Evolutionary conservation across 352 stramenopile species (phyloP).

Genomic region (Globisporangium paddicum): DNA sequence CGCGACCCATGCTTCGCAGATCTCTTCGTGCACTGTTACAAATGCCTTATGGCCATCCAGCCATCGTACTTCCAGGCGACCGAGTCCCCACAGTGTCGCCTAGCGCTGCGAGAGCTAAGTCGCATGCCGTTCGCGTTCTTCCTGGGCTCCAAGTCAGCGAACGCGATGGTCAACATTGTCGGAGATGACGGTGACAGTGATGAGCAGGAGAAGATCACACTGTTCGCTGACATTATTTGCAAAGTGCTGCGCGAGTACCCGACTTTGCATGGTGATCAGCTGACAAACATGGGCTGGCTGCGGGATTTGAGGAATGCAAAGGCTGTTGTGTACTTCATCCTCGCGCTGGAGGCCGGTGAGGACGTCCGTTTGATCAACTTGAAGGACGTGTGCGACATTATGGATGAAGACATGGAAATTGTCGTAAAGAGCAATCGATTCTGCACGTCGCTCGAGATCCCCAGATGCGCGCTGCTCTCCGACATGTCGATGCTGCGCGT

Average conservation of each 20-base stretch:
- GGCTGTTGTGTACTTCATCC: slow-evolving; percentile 57
- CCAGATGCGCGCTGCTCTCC: slow-evolving; percentile 29
- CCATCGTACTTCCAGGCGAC: slow-evolving; percentile 54
- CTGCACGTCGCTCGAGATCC: slow-evolving; percentile 34
- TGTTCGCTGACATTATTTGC: slow-evolving; percentile 71
- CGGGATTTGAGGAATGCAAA: slow-evolving; percentile 38
- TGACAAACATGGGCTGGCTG: slow-evolving; percentile 68
- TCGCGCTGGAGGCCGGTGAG: slow-evolving; percentile 49
- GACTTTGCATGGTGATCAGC: slow-evolving; percentile 60
- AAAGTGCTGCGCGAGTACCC: slow-evolving; percentile 56
- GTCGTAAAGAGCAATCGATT: slow-evolving; percentile 56
- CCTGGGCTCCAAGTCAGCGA: slow-evolving; percentile 45
- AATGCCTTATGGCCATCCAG: slow-evolving; percentile 40
- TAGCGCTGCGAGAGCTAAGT: slow-evolving; percentile 41
- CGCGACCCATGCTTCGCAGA: slow-evolving; percentile 69
- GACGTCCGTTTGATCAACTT: slow-evolving; percentile 51
- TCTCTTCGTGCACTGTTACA: slow-evolving; percentile 71
- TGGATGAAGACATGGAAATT: slow-evolving; percentile 50
- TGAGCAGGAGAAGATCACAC: slow-evolving; percentile 26
- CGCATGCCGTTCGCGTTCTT: slow-evolving; percentile 73
- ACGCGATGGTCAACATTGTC: slow-evolving; percentile 53
- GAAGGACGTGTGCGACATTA: slow-evolving; percentile 43
- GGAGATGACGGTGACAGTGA: slow-evolving; percentile 24
- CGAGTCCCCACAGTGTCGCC: slow-evolving; percentile 41
- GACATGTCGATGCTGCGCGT: slow-evolving; percentile 40